phyloP scores from a whole-genome alignment of 1,284 basidiomycete species.

The Moesziomyces sp. region DNA sequence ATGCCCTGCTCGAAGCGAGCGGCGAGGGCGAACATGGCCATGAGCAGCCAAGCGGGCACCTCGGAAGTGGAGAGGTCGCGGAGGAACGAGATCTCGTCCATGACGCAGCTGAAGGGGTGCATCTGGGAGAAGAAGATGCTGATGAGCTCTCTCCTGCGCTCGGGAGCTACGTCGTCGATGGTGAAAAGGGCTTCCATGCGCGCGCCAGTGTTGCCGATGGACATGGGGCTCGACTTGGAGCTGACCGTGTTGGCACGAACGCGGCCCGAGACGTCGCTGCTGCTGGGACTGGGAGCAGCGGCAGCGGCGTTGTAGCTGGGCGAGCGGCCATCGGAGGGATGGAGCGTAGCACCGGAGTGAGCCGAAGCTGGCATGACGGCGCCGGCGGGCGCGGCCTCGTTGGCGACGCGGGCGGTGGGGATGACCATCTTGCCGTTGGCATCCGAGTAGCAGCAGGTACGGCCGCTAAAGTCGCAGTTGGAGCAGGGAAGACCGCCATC shows the following conservation, averaged over 20 bases:
- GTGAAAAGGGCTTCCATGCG: constrained; percentile 25
- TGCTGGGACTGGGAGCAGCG: constrained; percentile 18
- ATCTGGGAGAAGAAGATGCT: constrained; percentile 69
- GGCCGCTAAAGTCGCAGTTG: constrained; percentile 70
- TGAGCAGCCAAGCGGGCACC: constrained; percentile 68
- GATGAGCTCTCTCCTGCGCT: constrained; percentile 47
- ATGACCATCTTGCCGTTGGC: constrained; percentile 53
- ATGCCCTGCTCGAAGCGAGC: constrained; percentile 67
- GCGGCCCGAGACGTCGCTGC: constrained; percentile 32
- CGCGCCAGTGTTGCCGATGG: constrained; percentile 12
- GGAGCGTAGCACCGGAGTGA: constrained; percentile 19
- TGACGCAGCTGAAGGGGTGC: constrained; percentile 68
- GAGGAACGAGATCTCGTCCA: constrained; percentile 70
- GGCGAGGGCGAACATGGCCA: constrained; percentile 69
- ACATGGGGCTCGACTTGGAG: constrained; percentile 40
- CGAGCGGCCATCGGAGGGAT: constrained; percentile 25
- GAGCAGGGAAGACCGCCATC: constrained; percentile 71
- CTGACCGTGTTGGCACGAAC: constrained; percentile 35
- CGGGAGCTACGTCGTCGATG: constrained; percentile 41
- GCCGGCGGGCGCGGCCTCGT: constrained; percentile 19
- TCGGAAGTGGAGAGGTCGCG: constrained; percentile 69
- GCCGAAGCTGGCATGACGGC: neutral
- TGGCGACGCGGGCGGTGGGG: constrained; percentile 45
- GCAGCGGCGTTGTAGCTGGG: constrained; percentile 22
- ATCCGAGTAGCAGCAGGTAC: constrained; percentile 68